Percentiles rank a stretch among this genome's conserved stretches.
Evolutionary conservation across 768 basidiomycete genomes (phyloP).

Genomic region (Pholiota molesta): DNA sequence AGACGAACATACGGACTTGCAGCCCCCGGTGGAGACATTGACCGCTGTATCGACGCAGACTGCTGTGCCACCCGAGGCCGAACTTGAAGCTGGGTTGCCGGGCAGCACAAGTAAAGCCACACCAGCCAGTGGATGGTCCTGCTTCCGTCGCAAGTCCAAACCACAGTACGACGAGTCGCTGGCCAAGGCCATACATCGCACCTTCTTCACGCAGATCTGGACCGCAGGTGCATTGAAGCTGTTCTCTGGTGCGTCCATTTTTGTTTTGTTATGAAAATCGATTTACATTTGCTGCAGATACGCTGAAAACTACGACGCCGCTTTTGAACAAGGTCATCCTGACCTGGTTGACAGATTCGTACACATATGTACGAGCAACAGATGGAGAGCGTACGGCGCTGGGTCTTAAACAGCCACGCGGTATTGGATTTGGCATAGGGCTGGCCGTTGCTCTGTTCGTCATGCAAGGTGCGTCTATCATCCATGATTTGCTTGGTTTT

Average conservation of each 20-base stretch:
- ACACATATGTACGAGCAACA: conserved; percentile 38
- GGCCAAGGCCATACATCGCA: conserved; percentile 47
- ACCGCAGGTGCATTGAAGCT: conserved; percentile 50
- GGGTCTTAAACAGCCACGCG: conserved; percentile 39
- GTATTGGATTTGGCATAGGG: conserved; percentile 65
- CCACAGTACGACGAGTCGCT: conserved; percentile 49
- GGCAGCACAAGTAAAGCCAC: background rate
- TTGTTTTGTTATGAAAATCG: background rate
- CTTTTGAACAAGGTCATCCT: conserved; percentile 61
- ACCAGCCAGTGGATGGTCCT: background rate
- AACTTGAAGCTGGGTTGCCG: conserved; percentile 10
- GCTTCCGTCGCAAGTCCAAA: conserved; percentile 12
- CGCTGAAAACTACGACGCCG: conserved; percentile 56
- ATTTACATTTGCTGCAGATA: conserved; percentile 31
- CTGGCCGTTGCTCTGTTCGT: conserved; percentile 57
- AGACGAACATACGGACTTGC: conserved; percentile 7
- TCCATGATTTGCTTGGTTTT: background rate
- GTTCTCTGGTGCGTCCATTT: conserved; percentile 33
- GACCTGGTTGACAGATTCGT: conserved; percentile 56
- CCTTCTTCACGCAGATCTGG: conserved; percentile 54
- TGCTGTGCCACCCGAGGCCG: conserved; percentile 9
- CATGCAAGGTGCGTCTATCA: conserved; percentile 54
- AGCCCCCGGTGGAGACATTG: conserved; percentile 7
- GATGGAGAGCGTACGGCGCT: conserved; percentile 35
- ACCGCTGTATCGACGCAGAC: conserved; percentile 16